Base-by-base conservation (phyloP, 2,329 filamentous ascomycete genomes). In the Calonectria henricotiae region DNA sequence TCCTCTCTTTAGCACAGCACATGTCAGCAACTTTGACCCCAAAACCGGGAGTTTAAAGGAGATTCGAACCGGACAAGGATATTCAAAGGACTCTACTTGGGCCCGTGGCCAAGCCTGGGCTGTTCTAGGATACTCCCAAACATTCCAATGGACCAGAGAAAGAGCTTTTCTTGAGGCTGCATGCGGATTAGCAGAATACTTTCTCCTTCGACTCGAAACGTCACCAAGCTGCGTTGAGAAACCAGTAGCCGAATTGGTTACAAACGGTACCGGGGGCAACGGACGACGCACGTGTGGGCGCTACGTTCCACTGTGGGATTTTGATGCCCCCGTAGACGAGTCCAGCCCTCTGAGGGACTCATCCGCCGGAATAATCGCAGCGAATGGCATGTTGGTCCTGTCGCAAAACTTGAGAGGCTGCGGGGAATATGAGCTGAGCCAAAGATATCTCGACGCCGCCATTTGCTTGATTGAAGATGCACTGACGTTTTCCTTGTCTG, bases 61-160 rank as follows among this genome's bases (percentile, higher is more conserved):
- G 23, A 82, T 82, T 35, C 81, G 84, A 63, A 89, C 87, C 0
- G 86, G 84, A 0, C 87, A 89, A 68, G 87, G 87, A 0, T 85
- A 84, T 71, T 72, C 77, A 0, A 83, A 84, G 39, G 75, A 80
- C 20, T 88, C 86, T 0, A 87, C 85, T 0, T 89, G 87, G 87
- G 82, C 84, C 5, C 82, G 87, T 13, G 87, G 87, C 1, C 87
- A 89, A 65, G 86, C 86, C 0, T 89, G 87, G 86, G 83, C 81
- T 0, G 85, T 88, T 17, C 78, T 87, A 17, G 86, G 86, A 0
- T 88, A 86, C 61, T 82, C 86, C 0, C 86, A 88, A 70, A 84
- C 85, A 0, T 88, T 86, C 65, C 75, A 77, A 37, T 88, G 86
- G 85, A 88, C 86, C 0, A 83, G 82, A 12, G 83, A 86, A 1